Conservation (phyloP, 192 early-diverging fungal species). For the Coemansia sp. region DNA sequence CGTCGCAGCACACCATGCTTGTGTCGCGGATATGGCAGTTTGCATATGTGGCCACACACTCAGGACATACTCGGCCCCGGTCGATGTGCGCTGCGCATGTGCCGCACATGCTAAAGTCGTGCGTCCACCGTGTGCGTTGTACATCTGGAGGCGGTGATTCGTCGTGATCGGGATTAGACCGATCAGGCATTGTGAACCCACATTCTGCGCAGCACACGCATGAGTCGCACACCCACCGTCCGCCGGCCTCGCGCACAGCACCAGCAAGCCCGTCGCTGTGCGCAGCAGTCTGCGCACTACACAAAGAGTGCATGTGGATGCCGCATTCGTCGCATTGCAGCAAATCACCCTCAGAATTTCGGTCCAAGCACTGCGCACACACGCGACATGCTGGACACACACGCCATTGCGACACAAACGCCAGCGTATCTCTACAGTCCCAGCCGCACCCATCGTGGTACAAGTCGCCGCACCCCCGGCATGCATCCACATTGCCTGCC, state of each 20-base stretch:
- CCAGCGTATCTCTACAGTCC: too few relatives aligned
- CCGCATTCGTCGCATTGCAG: constrained; percentile 43
- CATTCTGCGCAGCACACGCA: constrained; percentile 49
- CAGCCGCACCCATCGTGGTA: constrained; percentile 55
- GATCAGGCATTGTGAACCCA: constrained; percentile 23
- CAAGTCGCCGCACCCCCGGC: constrained; percentile 52
- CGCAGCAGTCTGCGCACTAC: constrained; percentile 27
- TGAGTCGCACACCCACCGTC: constrained; percentile 44
- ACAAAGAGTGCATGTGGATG: constrained; percentile 24
- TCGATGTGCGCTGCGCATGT: constrained; percentile 54
- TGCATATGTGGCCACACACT: constrained; percentile 57
- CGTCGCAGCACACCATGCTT: constrained; percentile 65
- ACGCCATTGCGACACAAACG: constrained; percentile 4
- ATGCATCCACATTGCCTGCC: constrained; percentile 20
- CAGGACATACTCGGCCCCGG: constrained; percentile 58
- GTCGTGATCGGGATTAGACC: background rate
- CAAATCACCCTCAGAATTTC: constrained; percentile 8
- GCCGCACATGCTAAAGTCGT: constrained; percentile 57
- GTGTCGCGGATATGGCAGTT: constrained; percentile 53
- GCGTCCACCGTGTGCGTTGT: constrained; percentile 41
- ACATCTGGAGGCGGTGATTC: background rate
- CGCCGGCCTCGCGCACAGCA: constrained; percentile 15
- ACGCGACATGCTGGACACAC: constrained; percentile 42
- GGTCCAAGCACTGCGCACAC: constrained; percentile 28
- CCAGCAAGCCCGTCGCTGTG: constrained; percentile 13